Evolutionary conservation across 1,284 basidiomycete species (phyloP).

Genomic region (Cutaneotrichosporon arboriforme): DNA sequence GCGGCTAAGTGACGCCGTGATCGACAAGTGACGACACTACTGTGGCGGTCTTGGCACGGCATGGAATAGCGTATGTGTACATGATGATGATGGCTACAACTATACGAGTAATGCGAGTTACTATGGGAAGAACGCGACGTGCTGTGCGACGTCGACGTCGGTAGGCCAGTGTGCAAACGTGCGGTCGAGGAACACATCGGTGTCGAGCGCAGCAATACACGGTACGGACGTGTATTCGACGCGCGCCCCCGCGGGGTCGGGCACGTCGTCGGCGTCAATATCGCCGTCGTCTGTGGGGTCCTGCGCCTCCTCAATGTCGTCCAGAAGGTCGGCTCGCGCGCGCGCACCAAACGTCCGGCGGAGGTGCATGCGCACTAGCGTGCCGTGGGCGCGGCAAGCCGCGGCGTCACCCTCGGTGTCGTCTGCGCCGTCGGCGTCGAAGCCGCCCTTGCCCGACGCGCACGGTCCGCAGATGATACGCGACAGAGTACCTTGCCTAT

Average conservation of each 20-base stretch:
- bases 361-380: conserved; percentile 16
- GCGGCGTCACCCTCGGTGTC: background rate
- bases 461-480: conserved; percentile 12
- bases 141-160: conserved; percentile 9
- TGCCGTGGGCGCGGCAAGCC: conserved; percentile 7
- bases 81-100: background rate
- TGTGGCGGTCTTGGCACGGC: too few species aligned
- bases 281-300: conserved; percentile 20
- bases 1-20: too few species aligned
- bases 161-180: conserved; percentile 13
- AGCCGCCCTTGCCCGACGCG: background rate
- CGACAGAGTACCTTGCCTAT: conserved; percentile 3
- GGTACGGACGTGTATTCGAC: conserved; percentile 15
- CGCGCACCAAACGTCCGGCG: conserved; percentile 5
- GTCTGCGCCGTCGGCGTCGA: background rate
- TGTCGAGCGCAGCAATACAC: conserved; percentile 11
- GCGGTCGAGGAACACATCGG: conserved; percentile 8
- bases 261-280: conserved; percentile 14
- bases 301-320: conserved; percentile 15
- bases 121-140: conserved; percentile 9
- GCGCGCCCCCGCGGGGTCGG: background rate
- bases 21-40: too few species aligned
- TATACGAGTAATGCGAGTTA: too few species aligned
- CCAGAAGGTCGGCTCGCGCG: conserved; percentile 13
- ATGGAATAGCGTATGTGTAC: too few species aligned